Percentiles rank a stretch among this genome's conserved stretches.
phyloP scores from a whole-genome alignment of 208 protist genomes.

The Herpetomonas tarakana region DNA sequence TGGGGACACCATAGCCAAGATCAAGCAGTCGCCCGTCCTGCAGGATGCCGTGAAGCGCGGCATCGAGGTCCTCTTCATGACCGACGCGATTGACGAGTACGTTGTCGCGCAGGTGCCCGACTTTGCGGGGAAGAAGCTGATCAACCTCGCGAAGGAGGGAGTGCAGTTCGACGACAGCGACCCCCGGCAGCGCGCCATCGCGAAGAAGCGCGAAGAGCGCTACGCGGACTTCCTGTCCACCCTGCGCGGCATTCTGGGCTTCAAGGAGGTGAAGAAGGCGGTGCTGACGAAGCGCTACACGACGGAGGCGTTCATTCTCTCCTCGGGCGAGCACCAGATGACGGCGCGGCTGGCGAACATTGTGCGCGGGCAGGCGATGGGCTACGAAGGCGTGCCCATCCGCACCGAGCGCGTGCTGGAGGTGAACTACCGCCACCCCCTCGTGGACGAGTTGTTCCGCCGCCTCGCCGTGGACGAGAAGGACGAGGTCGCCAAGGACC shows the following conservation, averaged over 20 bases:
- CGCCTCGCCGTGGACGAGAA: conserved; percentile 80
- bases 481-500: conserved; percentile 85
- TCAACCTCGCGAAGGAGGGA: conserved; percentile 96
- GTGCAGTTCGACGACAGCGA: conserved; percentile 91
- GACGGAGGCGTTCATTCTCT: conserved; percentile 94
- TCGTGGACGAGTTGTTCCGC: conserved; percentile 93
- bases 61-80: conserved; percentile 94
- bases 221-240: conserved; percentile 83
- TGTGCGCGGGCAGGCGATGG: conserved; percentile 94
- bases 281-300: conserved; percentile 91
- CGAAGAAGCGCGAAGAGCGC: conserved; percentile 90
- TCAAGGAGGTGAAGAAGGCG: conserved; percentile 84
- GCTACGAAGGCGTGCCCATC: conserved; percentile 28
- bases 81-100: conserved; percentile 99
- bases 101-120: conserved; percentile 90
- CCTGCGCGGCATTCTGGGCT: conserved; percentile 77
- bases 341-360: conserved; percentile 97
- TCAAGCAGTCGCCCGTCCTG: conserved; percentile 82
- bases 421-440: conserved; percentile 97
- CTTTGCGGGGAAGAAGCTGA: conserved; percentile 95
- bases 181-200: conserved; percentile 82
- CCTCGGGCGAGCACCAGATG: conserved; percentile 91
- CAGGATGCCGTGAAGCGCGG: conserved; percentile 78
- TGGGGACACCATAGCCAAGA: conserved; percentile 71
- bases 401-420: conserved; percentile 94